phyloP scores from a whole-genome alignment of 2,329 filamentous ascomycete species.

The Aschersonia sp. region DNA sequence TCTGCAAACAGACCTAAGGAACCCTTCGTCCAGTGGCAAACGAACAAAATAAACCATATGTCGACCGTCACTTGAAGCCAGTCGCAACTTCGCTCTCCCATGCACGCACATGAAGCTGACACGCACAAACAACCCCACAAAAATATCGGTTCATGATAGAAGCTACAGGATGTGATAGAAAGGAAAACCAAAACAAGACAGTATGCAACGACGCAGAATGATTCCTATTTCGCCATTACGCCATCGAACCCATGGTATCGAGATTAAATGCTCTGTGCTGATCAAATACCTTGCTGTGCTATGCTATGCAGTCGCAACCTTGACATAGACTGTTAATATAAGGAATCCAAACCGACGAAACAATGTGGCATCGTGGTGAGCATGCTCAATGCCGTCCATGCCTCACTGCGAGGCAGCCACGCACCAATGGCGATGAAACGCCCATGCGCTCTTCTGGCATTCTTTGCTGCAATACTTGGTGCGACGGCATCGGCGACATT shows the following conservation, averaged over 20 bases:
- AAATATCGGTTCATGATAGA: background rate
- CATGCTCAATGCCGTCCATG: conserved; percentile 1
- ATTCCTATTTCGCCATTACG: conserved; percentile 10
- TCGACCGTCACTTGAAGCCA: too few species aligned
- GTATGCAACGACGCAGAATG: conserved; percentile 2
- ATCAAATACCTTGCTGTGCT: conserved; percentile 26
- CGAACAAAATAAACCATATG: too few species aligned
- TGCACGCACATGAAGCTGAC: too few species aligned
- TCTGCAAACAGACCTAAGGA: too few species aligned
- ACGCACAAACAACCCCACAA: too few species aligned
- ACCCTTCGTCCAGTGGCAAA: too few species aligned
- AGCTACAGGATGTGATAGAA: background rate
- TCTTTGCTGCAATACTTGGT: conserved; percentile 99
- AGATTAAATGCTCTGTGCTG: conserved; percentile 26
- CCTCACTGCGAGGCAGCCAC: conserved; percentile 50
- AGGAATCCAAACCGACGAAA: conserved; percentile 10
- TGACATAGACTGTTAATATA: conserved; percentile 13
- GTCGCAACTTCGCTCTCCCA: too few species aligned
- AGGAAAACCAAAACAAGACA: conserved; percentile 2
- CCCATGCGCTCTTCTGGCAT: conserved; percentile 98
- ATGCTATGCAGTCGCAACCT: conserved; percentile 24
- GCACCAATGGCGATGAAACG: conserved; percentile 96
- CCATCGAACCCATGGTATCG: conserved; percentile 26
- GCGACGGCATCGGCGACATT: conserved; percentile 86
- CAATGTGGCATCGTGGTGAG: conserved; percentile 5